These are phyloP conservation scores for Macrolepiota fuliginosa DNA, from an alignment of 768 basidiomycete species.

Conservation along the genomic window DNA sequence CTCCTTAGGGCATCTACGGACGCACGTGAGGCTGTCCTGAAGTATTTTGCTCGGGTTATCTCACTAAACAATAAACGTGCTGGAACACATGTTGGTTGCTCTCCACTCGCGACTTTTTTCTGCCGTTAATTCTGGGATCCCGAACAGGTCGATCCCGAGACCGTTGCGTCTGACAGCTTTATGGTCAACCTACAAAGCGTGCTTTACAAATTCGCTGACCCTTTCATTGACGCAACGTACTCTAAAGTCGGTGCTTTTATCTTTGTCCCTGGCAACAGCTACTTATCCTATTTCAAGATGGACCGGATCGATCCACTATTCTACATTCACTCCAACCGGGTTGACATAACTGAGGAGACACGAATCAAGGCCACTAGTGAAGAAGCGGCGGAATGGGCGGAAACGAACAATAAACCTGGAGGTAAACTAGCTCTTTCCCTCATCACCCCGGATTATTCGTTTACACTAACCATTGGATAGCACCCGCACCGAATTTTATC, in stretches of 20 bases:
- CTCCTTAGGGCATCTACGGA: slow-evolving; percentile 82
- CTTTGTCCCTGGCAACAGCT: background rate
- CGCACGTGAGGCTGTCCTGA: slow-evolving; percentile 77
- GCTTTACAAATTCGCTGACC: slow-evolving; percentile 83
- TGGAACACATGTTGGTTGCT: slow-evolving; percentile 73
- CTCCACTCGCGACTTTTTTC: background rate
- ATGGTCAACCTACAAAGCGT: slow-evolving; percentile 89
- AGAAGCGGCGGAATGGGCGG: slow-evolving; percentile 75
- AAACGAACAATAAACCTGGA: slow-evolving; percentile 40
- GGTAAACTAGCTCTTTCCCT: slow-evolving; percentile 31
- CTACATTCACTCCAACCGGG: slow-evolving; percentile 67
- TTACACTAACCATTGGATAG: slow-evolving; percentile 27
- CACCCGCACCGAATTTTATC: slow-evolving; percentile 84
- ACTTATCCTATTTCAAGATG: slow-evolving; percentile 48
- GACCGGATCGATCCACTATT: slow-evolving; percentile 87
- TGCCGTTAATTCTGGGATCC: background rate
- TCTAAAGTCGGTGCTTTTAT: slow-evolving; percentile 57
- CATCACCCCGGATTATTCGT: background rate
- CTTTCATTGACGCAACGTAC: slow-evolving; percentile 91
- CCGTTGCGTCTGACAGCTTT: slow-evolving; percentile 88
- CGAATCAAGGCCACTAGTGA: slow-evolving; percentile 90
- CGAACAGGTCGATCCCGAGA: slow-evolving; percentile 72
- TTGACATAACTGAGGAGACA: slow-evolving; percentile 86
- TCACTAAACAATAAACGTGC: slow-evolving; percentile 80
- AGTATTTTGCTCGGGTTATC: slow-evolving; percentile 76